phyloP scores from a whole-genome alignment of 2,329 filamentous ascomycete species.

The Coniochaeta sp. region DNA sequence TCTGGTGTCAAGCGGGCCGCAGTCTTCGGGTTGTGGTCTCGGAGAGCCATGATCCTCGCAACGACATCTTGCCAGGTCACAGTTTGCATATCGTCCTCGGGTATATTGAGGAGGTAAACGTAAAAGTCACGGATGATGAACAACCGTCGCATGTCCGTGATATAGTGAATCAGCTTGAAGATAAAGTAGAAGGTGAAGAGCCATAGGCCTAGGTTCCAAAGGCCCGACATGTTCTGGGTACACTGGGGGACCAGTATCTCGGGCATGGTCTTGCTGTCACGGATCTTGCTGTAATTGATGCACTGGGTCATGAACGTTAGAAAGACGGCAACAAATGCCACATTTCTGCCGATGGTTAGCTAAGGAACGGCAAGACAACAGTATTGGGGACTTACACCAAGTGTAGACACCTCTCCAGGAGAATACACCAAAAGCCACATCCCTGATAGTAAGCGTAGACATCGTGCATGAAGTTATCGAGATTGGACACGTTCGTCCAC shows the following conservation, averaged over 20 bases:
- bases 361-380: background rate
- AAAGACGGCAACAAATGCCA: constrained; percentile 74
- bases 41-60: constrained; percentile 72
- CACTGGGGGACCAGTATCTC: constrained; percentile 64
- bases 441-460: constrained; percentile 84
- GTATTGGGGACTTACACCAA: constrained; percentile 51
- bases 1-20: constrained; percentile 45
- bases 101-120: constrained; percentile 72
- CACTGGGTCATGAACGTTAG: constrained; percentile 81
- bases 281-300: constrained; percentile 72
- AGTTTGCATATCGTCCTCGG: constrained; percentile 79
- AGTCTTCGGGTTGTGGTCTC: constrained; percentile 82
- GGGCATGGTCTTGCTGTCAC: constrained; percentile 49
- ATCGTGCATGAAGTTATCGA: constrained; percentile 78
- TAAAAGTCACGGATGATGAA: constrained; percentile 81
- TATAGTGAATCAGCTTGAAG: constrained; percentile 67
- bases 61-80: constrained; percentile 93
- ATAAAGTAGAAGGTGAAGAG: constrained; percentile 81
- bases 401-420: constrained; percentile 64
- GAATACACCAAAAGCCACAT: constrained; percentile 78
- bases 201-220: constrained; percentile 76
- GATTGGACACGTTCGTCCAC: constrained; percentile 85
- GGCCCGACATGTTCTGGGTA: constrained; percentile 64
- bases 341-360: constrained; percentile 46
- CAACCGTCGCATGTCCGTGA: constrained; percentile 67